Percentiles rank a stretch among this genome's conserved stretches.
phyloP scores from a whole-genome alignment of 169 alveolate species.

The Theileria annulata region DNA sequence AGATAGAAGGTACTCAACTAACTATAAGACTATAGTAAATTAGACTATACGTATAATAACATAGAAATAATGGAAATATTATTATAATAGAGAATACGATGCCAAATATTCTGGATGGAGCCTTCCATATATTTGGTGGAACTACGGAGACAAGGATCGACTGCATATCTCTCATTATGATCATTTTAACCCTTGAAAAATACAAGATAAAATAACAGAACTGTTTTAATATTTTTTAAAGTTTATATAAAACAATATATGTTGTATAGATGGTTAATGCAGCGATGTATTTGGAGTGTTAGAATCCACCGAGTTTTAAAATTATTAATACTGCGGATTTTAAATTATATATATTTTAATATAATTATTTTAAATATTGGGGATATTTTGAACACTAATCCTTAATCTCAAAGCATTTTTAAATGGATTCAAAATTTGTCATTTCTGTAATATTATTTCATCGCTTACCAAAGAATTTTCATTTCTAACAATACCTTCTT shows the following conservation, averaged over 20 bases:
- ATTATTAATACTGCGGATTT: neutral
- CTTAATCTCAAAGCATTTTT: neutral
- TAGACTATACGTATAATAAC: neutral
- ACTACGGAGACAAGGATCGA: slow-evolving; percentile 52
- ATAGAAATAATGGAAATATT: neutral
- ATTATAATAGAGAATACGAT: slow-evolving; percentile 58
- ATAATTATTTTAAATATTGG: too few relatives aligned
- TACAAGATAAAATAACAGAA: neutral
- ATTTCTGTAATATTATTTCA: neutral
- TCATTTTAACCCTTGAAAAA: neutral
- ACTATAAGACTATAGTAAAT: neutral
- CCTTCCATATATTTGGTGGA: slow-evolving; percentile 77
- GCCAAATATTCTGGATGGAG: slow-evolving; percentile 74
- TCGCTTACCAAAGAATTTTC: neutral
- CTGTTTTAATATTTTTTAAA: slow-evolving; percentile 12
- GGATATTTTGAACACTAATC: neutral
- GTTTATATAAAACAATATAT: neutral
- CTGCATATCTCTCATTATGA: slow-evolving; percentile 50
- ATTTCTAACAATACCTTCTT: neutral
- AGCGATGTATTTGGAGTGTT: neutral
- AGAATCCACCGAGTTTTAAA: neutral
- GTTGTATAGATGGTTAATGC: neutral
- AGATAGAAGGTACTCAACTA: slow-evolving; percentile 59
- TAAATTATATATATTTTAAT: too few relatives aligned
- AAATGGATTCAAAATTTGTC: neutral